Percentiles rank a stretch among this genome's conserved stretches.
phyloP scores from a whole-genome alignment of 352 stramenopile genomes.

The Aphanomyces stellatus region DNA sequence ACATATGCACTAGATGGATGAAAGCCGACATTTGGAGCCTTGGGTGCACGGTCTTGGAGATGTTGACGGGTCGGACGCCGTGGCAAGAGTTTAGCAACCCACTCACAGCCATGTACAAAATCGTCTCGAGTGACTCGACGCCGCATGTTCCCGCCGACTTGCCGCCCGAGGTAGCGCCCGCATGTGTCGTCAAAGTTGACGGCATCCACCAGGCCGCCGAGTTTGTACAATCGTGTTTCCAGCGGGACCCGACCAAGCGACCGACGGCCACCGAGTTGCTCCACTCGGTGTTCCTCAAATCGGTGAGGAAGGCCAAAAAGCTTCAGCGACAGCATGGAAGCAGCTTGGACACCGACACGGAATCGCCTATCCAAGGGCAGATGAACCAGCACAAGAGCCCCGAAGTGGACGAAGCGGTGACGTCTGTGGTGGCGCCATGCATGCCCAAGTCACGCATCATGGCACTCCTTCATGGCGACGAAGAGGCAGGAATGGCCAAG shows the following conservation, averaged over 20 bases:
- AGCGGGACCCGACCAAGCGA: conserved; percentile 58
- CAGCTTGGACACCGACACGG: background rate
- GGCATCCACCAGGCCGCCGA: conserved; percentile 29
- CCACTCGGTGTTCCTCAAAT: conserved; percentile 81
- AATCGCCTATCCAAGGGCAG: no score
- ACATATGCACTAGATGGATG: conserved; percentile 46
- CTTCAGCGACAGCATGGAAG: background rate
- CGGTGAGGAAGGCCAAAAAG: background rate
- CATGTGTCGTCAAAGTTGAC: background rate
- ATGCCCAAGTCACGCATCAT: conserved; percentile 7
- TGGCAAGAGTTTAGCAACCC: conserved; percentile 86
- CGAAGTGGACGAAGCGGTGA: no score
- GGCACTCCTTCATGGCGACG: background rate
- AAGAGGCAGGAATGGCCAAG: background rate
- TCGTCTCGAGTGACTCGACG: conserved; percentile 60
- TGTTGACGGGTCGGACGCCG: conserved; percentile 86
- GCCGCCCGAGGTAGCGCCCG: conserved; percentile 37
- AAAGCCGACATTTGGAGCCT: conserved; percentile 90
- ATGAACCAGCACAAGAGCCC: no score
- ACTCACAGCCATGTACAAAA: conserved; percentile 88
- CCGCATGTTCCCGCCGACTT: conserved; percentile 48
- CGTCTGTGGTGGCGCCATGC: background rate
- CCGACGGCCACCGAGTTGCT: conserved; percentile 86
- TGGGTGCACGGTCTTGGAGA: conserved; percentile 88
- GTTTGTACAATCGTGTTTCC: conserved; percentile 54